Evolutionary conservation across 2,329 filamentous ascomycete species (phyloP), one percentile per base, ranked within the genome.

Genomic region (Mariannaea sp.): DNA sequence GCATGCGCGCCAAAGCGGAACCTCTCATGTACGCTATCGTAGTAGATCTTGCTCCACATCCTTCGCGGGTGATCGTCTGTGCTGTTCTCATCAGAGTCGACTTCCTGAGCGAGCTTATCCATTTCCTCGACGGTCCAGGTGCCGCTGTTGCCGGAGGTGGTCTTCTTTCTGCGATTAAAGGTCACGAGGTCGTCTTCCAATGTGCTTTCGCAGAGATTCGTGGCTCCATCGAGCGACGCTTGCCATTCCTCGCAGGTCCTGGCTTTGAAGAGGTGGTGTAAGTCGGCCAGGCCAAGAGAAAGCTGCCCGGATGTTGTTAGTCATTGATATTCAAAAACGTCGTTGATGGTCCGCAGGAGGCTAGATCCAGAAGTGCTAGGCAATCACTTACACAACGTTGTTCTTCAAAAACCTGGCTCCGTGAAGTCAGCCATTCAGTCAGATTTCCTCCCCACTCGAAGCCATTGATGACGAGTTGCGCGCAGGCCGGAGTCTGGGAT

Each of bases 221-320:
- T 47, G 4, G 43, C 47, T 10, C 50, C 49, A 3, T n/a, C 17
- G 6, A 62, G 53, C 14, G 41, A 59, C 5, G 7, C 19, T 13
- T 62, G 49, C 61, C 62, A 62, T 16, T 64, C 57, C 12, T 65
- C 52, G 13, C 53, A 59, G 7, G 40, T 62, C 1, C 49, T 51
- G 6, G 49, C 56, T 19, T 52, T 42, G 16, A 65, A 46, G 12
- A 65, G 53, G 16, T 39, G 45, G 9, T 38, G 44, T 8, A 64
- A 41, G 13, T 44, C 50, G 17, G 53, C 33, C 6, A 64, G 55
- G 5, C 53, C 51, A 3, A 64, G 55, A 5, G 61, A 64, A 2
- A 64, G 47, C 61, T 64, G 5, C 1, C n/a, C 17, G 14, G 8
- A 17, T 5, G 12, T 19, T 20, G 22, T 54, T 9, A 57, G 49